Evolutionary conservation across 495 filamentous ascomycete genomes (phyloP), one percentile per base, ranked within the genome.

Genomic region (Penicillium odoratum): DNA sequence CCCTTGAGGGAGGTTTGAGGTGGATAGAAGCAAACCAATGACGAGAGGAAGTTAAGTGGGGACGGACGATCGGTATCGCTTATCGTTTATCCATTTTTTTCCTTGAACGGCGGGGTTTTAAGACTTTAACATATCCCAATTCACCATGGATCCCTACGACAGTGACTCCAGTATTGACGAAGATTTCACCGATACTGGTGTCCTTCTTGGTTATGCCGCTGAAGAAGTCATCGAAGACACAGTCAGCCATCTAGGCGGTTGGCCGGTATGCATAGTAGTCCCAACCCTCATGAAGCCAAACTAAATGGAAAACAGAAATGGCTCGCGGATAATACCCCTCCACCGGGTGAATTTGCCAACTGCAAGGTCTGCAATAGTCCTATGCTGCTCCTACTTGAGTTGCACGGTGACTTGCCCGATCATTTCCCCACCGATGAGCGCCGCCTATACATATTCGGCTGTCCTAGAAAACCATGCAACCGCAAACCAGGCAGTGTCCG

Each of bases 361-460:
- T 99, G 94, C 78, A 93, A 89, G 72, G 82, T 89, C 61, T 99
- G 94, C 81, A 92, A 92, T 56, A 81, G 82, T 31, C 71, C 90
- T 42, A 92, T 97, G 87, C 80, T 85, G 0, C 80, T 97, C 4
- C 83, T 98, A 11, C 82, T 99, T 43, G 91, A 98, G 71, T 79
- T 99, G 44, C 90, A 99, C 73, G 93, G 86, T 64, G 92, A 96
- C 58, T 78, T 99, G 38, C 92, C 91, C 18, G 88, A 95, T 38
- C 79, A 83, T 36, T 96, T 95, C 68, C 89, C 90, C 18, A 85
- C 84, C 26, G 88, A 98, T 68, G 92, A 97, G 67, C 77, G 94
- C 52, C 82, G 93, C 45, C 67, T 98, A 40, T 97, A 97, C 64
- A 75, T 98, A 10, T 92, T 92, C 65, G 79, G 80, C 42, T 99